phyloP scores from a whole-genome alignment of 768 basidiomycete genomes.

The Psilocybe sp. region DNA sequence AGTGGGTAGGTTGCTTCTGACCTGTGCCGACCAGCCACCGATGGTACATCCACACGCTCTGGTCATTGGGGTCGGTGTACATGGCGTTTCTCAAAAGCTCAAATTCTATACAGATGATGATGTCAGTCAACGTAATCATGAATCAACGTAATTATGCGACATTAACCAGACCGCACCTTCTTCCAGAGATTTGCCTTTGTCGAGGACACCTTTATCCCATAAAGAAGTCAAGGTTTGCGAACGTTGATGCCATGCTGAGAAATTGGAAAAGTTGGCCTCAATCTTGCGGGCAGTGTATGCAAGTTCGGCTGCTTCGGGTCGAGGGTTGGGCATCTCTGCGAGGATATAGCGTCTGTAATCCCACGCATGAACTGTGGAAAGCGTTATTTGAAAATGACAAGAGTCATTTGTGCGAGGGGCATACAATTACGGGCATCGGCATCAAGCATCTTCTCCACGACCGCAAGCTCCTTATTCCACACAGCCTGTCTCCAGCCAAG shows the following conservation, averaged over 20 bases:
- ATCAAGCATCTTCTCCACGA: conserved; percentile 92
- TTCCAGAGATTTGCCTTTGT: conserved; percentile 56
- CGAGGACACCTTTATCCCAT: conserved; percentile 57
- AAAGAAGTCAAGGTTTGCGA: conserved; percentile 72
- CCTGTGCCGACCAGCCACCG: conserved; percentile 92
- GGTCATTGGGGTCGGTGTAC: conserved; percentile 95
- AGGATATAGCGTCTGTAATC: conserved; percentile 88
- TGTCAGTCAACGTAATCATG: conserved; percentile 1
- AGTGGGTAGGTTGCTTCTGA: conserved; percentile 24
- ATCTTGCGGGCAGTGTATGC: conserved; percentile 89
- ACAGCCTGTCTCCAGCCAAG: conserved; percentile 73
- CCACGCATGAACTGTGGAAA: conserved; percentile 83
- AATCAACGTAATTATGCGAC: neutral
- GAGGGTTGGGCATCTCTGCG: conserved; percentile 57
- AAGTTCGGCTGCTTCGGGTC: conserved; percentile 66
- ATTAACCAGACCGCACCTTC: conserved; percentile 49
- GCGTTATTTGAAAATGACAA: neutral
- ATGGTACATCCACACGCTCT: conserved; percentile 98
- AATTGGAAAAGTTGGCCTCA: conserved; percentile 92
- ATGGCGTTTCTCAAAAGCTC: conserved; percentile 90
- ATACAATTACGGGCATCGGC: conserved; percentile 90
- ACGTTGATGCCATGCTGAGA: conserved; percentile 98
- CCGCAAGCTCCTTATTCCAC: conserved; percentile 84
- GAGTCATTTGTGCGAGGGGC: conserved; percentile 20
- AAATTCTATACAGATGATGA: conserved; percentile 60